Conservation (phyloP, 176 grass and related monocot genomes). For the Raddia guianensis region DNA sequence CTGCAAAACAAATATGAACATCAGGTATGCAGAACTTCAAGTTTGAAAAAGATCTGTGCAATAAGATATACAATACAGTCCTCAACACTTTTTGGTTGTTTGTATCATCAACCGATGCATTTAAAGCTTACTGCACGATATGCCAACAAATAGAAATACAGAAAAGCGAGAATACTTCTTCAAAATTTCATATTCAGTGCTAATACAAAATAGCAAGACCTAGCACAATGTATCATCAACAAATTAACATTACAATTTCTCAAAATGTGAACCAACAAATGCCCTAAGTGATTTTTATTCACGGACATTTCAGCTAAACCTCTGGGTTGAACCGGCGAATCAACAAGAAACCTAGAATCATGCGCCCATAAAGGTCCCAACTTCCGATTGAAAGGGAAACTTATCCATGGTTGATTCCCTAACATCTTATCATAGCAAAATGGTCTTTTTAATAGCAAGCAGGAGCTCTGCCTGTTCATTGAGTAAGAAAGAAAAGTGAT, state of each 20-base stretch:
- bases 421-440: background rate
- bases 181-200: background rate
- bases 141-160: no score
- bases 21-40: background rate
- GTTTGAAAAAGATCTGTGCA: background rate
- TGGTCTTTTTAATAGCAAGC: no score
- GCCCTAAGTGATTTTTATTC: background rate
- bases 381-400: background rate
- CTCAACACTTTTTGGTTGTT: background rate
- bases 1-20: constrained; percentile 39
- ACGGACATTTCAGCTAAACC: constrained; percentile 3
- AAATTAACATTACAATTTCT: background rate
- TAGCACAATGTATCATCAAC: background rate
- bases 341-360: background rate
- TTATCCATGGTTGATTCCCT: background rate
- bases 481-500: no score
- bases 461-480: no score
- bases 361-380: background rate
- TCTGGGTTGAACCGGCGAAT: background rate
- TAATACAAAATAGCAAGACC: background rate
- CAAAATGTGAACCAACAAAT: background rate
- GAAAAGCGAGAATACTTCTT: background rate
- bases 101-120: background rate
- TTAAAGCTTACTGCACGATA: background rate
- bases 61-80: background rate